Evolutionary conservation across 495 filamentous ascomycete species (phyloP).

Genomic region (Bathelium albidoporum): DNA sequence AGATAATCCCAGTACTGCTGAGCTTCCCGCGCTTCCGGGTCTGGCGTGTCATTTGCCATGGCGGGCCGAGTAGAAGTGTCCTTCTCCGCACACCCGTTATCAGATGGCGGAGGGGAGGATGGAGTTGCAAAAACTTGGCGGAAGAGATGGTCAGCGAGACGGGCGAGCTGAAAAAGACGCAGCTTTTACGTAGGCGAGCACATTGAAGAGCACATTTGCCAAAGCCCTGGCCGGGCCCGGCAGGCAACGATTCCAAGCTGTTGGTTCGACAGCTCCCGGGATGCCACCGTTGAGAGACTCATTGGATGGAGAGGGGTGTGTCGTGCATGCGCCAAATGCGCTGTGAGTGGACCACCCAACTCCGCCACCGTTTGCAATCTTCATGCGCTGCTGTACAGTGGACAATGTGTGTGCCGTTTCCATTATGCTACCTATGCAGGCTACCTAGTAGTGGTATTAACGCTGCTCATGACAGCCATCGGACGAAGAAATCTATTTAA

Average conservation of each 20-base stretch:
- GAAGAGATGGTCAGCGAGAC: neutral
- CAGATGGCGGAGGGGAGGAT: neutral
- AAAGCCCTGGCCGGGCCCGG: neutral
- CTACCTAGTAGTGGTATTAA: no score
- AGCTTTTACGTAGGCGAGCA: neutral
- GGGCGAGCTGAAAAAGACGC: neutral
- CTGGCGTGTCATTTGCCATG: neutral
- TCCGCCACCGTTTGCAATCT: neutral
- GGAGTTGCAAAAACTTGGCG: neutral
- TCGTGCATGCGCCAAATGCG: neutral
- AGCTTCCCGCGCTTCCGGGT: slow-evolving; percentile 24
- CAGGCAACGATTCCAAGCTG: neutral
- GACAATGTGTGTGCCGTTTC: neutral
- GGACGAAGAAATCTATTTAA: neutral
- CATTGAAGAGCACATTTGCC: neutral
- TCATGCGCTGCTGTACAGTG: neutral
- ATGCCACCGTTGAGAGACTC: neutral
- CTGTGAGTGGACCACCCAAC: neutral
- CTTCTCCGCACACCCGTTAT: neutral
- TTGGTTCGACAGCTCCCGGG: neutral
- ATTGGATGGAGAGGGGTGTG: neutral
- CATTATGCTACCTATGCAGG: neutral
- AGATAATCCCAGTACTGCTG: slow-evolving; percentile 67
- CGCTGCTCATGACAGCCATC: no score
- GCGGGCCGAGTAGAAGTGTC: neutral